Evolutionary conservation across 169 alveolate genomes (phyloP), one percentile per base, ranked within the genome.

Genomic region (Cryptosporidium sp.): DNA sequence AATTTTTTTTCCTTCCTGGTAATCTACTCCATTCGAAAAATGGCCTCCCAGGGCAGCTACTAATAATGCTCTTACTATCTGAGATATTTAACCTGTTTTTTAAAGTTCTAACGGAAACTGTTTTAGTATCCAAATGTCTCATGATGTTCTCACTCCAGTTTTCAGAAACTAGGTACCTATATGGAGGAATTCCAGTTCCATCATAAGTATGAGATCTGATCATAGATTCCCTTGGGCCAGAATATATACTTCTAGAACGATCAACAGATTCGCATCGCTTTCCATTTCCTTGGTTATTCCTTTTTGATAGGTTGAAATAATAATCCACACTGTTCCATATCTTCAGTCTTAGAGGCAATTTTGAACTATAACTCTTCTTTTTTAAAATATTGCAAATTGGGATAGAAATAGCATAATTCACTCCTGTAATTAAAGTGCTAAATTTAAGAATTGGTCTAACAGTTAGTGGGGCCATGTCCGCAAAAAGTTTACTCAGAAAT

Each of bases 131-230:
- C 70, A 80, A 62, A 62, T 80, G 89, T 33, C 67, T 62, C 42
- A 44, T 33, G n/a, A 80, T 42, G 23, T 67, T 44, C 45, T 80
- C 80, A 80, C 75, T 80, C 89, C 89, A 80, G 33, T 80, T 80
- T 65, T 80, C 89, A 23, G 75, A 62, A 62, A 65, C 69, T 61
- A 80, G 60, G 62, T 80, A 80, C 31, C 89, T 60, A 26, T 80
- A 80, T 14, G 89, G 89, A 62, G 89, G 89, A 42, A 16, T 69
- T 44, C 89, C 89, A 26, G 45, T 53, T 7, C 89, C 89, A 80
- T 80, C 89, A 62, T 60, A 80, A 12, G 89, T 80, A 35, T 80
- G 60, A 0, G 89, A 80, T 37, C 89, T 60, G 14, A 62, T 80
- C 37, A 7, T 62, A 6, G 75, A 62, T 33, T 80, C 75, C 14